Evolutionary conservation across 352 stramenopile species (phyloP).

Genomic region (Globisporangium heterothallicum): DNA sequence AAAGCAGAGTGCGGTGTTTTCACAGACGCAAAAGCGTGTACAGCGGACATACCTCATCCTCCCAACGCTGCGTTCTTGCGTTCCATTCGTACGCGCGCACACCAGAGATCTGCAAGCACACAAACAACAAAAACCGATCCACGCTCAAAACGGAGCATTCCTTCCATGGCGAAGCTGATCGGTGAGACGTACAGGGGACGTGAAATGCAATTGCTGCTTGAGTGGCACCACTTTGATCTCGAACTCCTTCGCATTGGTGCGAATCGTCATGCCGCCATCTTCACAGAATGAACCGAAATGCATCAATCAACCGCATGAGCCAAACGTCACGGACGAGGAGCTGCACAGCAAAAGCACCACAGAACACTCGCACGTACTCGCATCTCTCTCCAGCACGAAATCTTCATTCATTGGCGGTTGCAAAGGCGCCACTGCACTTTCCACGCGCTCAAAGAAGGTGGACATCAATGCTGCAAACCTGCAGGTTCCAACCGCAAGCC

Average conservation of each 20-base stretch:
- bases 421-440: slow-evolving; percentile 50
- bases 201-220: slow-evolving; percentile 72
- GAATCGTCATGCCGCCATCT: slow-evolving; percentile 45
- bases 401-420: slow-evolving; percentile 54
- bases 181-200: no score
- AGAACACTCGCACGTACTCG: slow-evolving; percentile 16
- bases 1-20: neutral
- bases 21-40: neutral
- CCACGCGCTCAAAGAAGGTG: slow-evolving; percentile 62
- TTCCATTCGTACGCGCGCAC: slow-evolving; percentile 76
- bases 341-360: no score
- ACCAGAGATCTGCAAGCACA: slow-evolving; percentile 49
- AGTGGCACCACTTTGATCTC: slow-evolving; percentile 42
- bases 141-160: neutral
- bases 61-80: slow-evolving; percentile 56
- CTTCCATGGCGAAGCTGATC: neutral
- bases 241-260: slow-evolving; percentile 50
- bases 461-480: slow-evolving; percentile 50
- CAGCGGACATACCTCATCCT: slow-evolving; percentile 51
- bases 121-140: neutral
- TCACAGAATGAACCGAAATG: neutral
- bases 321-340: no score
- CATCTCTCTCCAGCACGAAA: slow-evolving; percentile 44
- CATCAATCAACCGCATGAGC: neutral
- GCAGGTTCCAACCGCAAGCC: neutral